These are phyloP conservation scores for Striga asiatica DNA, from an alignment of 257 asterid genomes.

Conservation along the genomic window DNA sequence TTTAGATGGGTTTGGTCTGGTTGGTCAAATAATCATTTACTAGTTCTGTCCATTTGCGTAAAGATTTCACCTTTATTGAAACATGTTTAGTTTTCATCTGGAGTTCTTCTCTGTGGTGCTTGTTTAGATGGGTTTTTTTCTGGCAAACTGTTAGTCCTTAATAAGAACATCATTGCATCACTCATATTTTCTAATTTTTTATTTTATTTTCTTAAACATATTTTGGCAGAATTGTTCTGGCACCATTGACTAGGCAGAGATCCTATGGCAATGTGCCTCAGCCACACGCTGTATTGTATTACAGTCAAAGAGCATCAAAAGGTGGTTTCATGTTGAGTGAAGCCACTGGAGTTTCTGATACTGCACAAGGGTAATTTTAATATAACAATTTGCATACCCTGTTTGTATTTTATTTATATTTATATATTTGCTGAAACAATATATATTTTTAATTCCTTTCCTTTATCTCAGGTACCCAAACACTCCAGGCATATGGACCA, in stretches of 20 bases:
- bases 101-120: no score
- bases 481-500: slow-evolving; percentile 43
- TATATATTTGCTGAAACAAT: background rate
- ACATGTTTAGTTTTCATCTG: background rate
- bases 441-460: background rate
- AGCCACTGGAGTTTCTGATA: slow-evolving; percentile 53
- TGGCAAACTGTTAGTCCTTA: no score
- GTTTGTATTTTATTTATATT: no score
- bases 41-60: background rate
- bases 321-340: slow-evolving; percentile 47
- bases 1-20: background rate
- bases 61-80: background rate
- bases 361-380: slow-evolving; percentile 40
- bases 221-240: slow-evolving; percentile 42
- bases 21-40: background rate
- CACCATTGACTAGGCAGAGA: slow-evolving; percentile 62
- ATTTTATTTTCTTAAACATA: background rate
- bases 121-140: no score
- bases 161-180: no score
- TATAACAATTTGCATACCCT: background rate
- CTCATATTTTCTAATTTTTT: background rate
- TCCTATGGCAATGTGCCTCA: slow-evolving; percentile 51
- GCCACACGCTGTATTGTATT: slow-evolving; percentile 54
- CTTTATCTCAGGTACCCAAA: slow-evolving; percentile 14
- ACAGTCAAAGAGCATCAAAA: slow-evolving; percentile 49